A percentile compares a stretch with the other conserved stretches of the same genome.
These are phyloP conservation scores for Cordyceps militaris DNA, from an alignment of 2,329 filamentous ascomycete species.

Conservation along the genomic window DNA sequence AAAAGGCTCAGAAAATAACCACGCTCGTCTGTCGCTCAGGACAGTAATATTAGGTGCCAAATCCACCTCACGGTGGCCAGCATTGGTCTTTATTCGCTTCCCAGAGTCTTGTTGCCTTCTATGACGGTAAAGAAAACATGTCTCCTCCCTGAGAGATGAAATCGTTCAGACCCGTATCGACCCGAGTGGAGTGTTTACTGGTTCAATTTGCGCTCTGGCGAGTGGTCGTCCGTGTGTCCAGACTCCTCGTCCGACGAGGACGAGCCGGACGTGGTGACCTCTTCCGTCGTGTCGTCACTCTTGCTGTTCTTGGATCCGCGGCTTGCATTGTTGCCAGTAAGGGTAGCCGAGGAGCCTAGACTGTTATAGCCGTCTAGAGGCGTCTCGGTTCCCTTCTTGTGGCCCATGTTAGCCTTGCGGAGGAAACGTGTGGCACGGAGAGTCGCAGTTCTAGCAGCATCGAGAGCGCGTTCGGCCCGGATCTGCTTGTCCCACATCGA, in stretches of 20 bases:
- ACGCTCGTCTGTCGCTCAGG: not conserved
- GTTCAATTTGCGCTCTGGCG: conserved; percentile 17
- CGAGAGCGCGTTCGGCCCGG: conserved; percentile 59
- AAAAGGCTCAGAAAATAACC: not conserved
- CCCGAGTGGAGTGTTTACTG: not conserved
- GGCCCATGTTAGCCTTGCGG: conserved; percentile 43
- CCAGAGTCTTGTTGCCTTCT: conserved; percentile 7
- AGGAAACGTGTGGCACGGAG: conserved; percentile 30
- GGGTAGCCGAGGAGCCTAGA: conserved; percentile 37
- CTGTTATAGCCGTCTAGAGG: conserved; percentile 40
- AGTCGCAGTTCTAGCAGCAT: conserved; percentile 30
- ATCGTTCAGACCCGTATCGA: not conserved
- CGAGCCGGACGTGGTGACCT: conserved; percentile 19
- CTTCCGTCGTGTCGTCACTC: conserved; percentile 24
- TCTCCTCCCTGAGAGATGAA: not conserved
- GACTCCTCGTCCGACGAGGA: conserved; percentile 33
- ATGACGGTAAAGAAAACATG: conserved; percentile 4
- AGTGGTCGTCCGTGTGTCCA: conserved; percentile 25
- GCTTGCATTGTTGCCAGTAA: conserved; percentile 27
- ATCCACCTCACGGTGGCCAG: conserved; percentile 2
- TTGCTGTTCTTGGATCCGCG: conserved; percentile 25
- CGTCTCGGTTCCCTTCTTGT: conserved; percentile 32
- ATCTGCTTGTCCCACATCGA: conserved; percentile 90
- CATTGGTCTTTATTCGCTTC: conserved; percentile 6
- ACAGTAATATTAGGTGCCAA: conserved; percentile 9